phyloP scores from a whole-genome alignment of 495 filamentous ascomycete genomes.

The Saxispiralis lemnorum region DNA sequence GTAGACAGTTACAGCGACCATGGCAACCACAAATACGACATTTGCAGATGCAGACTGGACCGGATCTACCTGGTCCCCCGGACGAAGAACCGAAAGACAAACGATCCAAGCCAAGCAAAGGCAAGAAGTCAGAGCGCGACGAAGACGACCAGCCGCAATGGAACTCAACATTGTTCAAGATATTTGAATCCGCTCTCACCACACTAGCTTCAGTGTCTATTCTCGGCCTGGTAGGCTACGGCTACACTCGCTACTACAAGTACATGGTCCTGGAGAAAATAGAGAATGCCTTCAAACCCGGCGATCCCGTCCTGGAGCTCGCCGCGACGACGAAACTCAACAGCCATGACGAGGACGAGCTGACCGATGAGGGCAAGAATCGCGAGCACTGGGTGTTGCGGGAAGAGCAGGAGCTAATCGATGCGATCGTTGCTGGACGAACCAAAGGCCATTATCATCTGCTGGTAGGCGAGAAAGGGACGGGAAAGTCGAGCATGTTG shows the following conservation, averaged over 20 bases:
- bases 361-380: constrained; percentile 30
- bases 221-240: constrained; percentile 67
- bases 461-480: constrained; percentile 90
- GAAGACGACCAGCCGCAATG: not conserved
- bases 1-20: too few species aligned
- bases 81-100: not conserved
- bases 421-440: constrained; percentile 55
- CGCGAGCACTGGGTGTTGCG: constrained; percentile 62
- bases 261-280: constrained; percentile 74
- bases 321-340: constrained; percentile 46
- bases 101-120: not conserved
- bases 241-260: constrained; percentile 80
- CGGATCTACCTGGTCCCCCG: not conserved
- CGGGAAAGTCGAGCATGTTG: constrained; percentile 89
- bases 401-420: constrained; percentile 62
- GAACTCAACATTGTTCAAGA: constrained; percentile 45
- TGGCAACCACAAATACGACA: not conserved
- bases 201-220: constrained; percentile 74
- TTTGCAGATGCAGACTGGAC: constrained; percentile 1
- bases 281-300: constrained; percentile 77
- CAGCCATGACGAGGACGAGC: not conserved
- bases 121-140: not conserved
- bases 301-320: constrained; percentile 78
- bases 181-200: constrained; percentile 70
- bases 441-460: constrained; percentile 70